Percentiles rank a stretch among this genome's conserved stretches.
Conservation (phyloP, 2,329 filamentous ascomycete species). For the Pseudogymnoascus sp. region DNA sequence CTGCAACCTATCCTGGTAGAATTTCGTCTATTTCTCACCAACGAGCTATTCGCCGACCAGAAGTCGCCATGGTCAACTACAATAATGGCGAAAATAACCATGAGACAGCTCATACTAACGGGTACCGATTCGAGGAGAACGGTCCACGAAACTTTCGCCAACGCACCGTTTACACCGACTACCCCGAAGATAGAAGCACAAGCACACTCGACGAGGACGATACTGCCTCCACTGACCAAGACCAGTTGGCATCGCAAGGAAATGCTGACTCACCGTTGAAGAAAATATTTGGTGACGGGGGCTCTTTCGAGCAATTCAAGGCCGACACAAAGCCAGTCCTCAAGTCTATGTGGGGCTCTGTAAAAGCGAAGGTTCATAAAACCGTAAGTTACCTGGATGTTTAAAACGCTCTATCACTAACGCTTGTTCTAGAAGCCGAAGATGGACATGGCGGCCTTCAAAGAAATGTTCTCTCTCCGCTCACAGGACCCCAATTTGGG, state of each 20-base stretch:
- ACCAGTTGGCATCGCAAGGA: not conserved
- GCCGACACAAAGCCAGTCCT: not conserved
- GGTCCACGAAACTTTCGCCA: not conserved
- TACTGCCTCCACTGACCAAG: not conserved
- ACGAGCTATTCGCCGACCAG: not conserved
- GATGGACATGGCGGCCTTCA: not conserved
- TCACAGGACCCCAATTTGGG: not conserved
- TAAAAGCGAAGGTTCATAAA: conserved; percentile 1
- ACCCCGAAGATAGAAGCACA: conserved; percentile 1
- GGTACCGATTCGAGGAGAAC: not conserved
- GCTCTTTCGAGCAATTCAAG: not conserved
- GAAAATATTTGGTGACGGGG: not conserved
- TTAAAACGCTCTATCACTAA: not conserved
- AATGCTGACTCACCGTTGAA: not conserved
- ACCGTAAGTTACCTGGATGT: not conserved
- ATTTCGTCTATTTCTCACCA: not conserved
- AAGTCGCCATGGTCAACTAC: not conserved
- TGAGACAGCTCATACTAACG: not conserved
- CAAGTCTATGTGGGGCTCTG: conserved; percentile 2
- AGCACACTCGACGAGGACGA: not conserved
- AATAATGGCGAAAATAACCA: not conserved
- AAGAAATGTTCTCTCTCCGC: not conserved
- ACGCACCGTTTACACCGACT: not conserved
- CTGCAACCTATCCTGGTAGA: not conserved
- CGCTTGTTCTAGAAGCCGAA: not conserved